Conservation (phyloP, 495 filamentous ascomycete genomes). For the Talaromyces liani region DNA sequence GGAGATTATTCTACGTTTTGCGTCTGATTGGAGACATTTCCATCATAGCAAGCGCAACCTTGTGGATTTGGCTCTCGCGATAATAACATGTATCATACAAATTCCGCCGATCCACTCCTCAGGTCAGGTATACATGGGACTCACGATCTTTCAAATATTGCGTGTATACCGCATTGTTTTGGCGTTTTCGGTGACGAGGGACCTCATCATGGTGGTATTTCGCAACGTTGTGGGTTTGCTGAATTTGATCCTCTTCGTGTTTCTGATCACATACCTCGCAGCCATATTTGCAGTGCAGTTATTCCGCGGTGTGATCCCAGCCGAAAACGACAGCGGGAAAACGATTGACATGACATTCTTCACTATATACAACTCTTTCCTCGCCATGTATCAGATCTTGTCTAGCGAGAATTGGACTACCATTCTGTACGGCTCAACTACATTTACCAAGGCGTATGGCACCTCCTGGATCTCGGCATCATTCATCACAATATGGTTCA, state of each 20-base stretch:
- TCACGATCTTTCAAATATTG: slow-evolving; percentile 89
- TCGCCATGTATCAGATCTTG: slow-evolving; percentile 98
- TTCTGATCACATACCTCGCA: slow-evolving; percentile 87
- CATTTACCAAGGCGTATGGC: slow-evolving; percentile 48
- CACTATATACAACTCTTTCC: slow-evolving; percentile 89
- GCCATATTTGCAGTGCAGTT: slow-evolving; percentile 92
- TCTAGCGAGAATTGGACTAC: slow-evolving; percentile 95
- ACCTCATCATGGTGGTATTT: slow-evolving; percentile 78
- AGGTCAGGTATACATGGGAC: slow-evolving; percentile 74
- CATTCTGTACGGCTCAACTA: slow-evolving; percentile 76
- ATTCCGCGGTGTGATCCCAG: slow-evolving; percentile 77
- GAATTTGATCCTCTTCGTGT: slow-evolving; percentile 93
- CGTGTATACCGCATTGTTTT: slow-evolving; percentile 88
- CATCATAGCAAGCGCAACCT: slow-evolving; percentile 63
- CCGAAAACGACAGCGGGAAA: slow-evolving; percentile 45
- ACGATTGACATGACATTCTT: slow-evolving; percentile 65
- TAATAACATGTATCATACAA: slow-evolving; percentile 79
- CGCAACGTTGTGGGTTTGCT: slow-evolving; percentile 87
- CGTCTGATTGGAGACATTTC: slow-evolving; percentile 72
- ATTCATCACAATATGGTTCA: slow-evolving; percentile 93
- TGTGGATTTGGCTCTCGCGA: slow-evolving; percentile 68
- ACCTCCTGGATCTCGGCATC: slow-evolving; percentile 92
- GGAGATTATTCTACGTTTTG: slow-evolving; percentile 78
- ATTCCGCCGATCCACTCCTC: slow-evolving; percentile 73
- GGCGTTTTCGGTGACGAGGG: slow-evolving; percentile 75